Base-by-base conservation (phyloP, 1,284 basidiomycete species). In the Puccinia sorghi region DNA sequence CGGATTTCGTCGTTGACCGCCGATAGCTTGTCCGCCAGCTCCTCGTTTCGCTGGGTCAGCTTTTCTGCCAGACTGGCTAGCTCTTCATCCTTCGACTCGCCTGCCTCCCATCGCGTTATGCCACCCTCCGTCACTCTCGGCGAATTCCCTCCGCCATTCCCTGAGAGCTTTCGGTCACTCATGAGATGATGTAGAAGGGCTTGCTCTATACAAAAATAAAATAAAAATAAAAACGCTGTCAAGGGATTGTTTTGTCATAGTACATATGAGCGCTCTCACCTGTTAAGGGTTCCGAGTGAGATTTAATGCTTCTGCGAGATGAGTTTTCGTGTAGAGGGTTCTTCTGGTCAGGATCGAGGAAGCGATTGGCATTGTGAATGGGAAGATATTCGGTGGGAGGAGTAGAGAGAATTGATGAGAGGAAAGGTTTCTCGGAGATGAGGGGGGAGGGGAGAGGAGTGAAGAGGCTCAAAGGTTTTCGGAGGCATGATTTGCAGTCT, bases 31-130 rank as follows among this genome's bases (percentile, higher is more conserved):
- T 73, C 3, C n/a, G 41, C 8, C n/a, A 56, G 56, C n/a, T 48
- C 13, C 41, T 43, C 56, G 25, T 73, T 43, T 9, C 41, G 57
- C 43, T 73, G 39, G 27, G 39, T 57, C 43, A 59, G 20, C 12
- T 41, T 6, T 25, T 73, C 72, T 4, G 63, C 48, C 32, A 73
- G 57, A 63, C 54, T 73, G 1, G 54, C 56, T 17, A 73, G 56
- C 48, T 73, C 72, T 11, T 59, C 72, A 37, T 59, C 59, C 41
- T 73, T 73, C 15, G 72, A 9, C 52, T 72, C 70, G 7, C 70
- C 70, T 0, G 70, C 22, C 17, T 43, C 48, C 70, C 70, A 72
- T 13, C 70, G 70, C 20, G 70, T 56, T 9, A 32, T 72, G 4
- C 20, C 52, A 8, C 7, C 22, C 17, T 71, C 69, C 25, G 69